Conservation (phyloP, 176 grass and related monocot genomes). For the Canna indica region DNA sequence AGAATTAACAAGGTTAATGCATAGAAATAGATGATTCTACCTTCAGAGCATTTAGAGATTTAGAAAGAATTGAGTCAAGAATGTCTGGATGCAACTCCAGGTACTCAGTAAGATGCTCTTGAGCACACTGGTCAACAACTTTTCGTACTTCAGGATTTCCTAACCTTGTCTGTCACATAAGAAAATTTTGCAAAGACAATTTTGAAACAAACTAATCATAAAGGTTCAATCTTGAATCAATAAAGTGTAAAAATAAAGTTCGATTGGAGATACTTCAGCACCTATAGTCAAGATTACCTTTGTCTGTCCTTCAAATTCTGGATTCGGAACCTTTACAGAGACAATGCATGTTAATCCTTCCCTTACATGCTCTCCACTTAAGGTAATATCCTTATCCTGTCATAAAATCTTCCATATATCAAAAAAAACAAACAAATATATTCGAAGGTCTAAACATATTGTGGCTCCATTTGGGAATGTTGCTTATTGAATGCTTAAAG, state of each 20-base stretch:
- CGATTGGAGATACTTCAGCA: background rate
- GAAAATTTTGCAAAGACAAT: background rate
- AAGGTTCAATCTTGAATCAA: conserved; percentile 12
- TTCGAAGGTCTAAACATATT: background rate
- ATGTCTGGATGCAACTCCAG: conserved; percentile 86
- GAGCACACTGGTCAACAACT: conserved; percentile 86
- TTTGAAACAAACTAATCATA: conserved; percentile 6
- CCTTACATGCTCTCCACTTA: conserved; percentile 93
- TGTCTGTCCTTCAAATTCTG: conserved; percentile 98
- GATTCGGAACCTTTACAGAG: conserved; percentile 82
- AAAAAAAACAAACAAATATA: conserved; percentile 2
- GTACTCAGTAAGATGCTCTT: conserved; percentile 84
- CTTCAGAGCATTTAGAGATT: conserved; percentile 95
- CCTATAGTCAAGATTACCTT: conserved; percentile 41
- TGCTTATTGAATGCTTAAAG: no score
- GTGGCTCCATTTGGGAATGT: no score
- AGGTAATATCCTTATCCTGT: conserved; percentile 90
- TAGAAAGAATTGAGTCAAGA: conserved; percentile 70
- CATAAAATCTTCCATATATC: background rate
- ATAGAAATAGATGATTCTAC: conserved; percentile 14
- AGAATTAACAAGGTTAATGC: no score
- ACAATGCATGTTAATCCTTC: conserved; percentile 93
- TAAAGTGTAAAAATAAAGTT: background rate
- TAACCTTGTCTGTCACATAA: conserved; percentile 62
- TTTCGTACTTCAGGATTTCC: conserved; percentile 95